These are phyloP conservation scores for Solanum piurae DNA, from an alignment of 257 asterid genomes.

Conservation along the genomic window DNA sequence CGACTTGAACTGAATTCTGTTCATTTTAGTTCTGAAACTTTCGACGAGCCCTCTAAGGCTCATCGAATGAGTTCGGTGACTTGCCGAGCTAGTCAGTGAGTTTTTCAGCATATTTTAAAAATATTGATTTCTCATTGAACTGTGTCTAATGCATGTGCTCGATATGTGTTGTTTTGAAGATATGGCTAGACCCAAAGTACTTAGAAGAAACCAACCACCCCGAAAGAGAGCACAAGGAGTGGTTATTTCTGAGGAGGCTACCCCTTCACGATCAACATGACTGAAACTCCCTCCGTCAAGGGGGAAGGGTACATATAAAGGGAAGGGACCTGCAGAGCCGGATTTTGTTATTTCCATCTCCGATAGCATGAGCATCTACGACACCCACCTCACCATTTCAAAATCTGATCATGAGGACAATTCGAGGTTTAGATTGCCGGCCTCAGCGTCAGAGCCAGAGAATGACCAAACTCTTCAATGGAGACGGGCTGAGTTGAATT, in stretches of 20 bases:
- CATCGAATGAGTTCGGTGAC: no score
- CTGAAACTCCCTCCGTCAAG: background rate
- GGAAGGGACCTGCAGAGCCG: no score
- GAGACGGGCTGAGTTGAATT: background rate
- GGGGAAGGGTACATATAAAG: background rate
- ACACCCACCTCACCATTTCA: background rate
- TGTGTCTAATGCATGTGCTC: no score
- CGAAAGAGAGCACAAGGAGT: background rate
- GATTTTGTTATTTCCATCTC: no score
- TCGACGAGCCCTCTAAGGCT: no score
- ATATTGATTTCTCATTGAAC: no score
- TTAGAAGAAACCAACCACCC: background rate
- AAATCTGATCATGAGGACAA: background rate
- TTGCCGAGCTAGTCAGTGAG: no score
- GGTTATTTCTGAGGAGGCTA: background rate
- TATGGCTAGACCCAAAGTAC: background rate
- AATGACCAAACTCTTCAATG: background rate
- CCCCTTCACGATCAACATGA: background rate
- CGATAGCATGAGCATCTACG: background rate
- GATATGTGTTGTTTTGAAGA: no score
- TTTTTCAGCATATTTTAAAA: no score
- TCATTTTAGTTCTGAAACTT: no score
- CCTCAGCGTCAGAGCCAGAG: background rate
- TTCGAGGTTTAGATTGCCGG: background rate
- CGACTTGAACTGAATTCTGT: no score